These are phyloP conservation scores for Didymella keratinophila DNA, from an alignment of 2,329 filamentous ascomycete genomes.

Conservation along the genomic window DNA sequence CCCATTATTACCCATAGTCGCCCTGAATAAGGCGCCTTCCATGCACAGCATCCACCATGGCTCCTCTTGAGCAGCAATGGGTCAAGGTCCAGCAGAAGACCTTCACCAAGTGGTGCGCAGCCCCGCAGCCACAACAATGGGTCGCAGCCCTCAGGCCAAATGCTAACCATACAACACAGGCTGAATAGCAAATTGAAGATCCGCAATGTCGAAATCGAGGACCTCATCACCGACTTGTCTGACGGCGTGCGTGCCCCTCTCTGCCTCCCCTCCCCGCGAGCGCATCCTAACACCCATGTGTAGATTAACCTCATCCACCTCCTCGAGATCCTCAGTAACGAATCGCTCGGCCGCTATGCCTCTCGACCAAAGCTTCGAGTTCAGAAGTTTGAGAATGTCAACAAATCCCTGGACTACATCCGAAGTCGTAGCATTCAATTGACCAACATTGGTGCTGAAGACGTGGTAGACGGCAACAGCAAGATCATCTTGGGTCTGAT, in stretches of 20 bases:
- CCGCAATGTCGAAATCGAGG: constrained; percentile 80
- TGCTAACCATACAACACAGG: constrained; percentile 61
- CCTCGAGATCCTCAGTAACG: constrained; percentile 92
- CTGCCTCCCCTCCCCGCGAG: constrained; percentile 14
- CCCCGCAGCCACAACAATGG: constrained; percentile 20
- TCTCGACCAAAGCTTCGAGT: constrained; percentile 95
- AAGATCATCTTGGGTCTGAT: constrained; percentile 98
- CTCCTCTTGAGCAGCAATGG: constrained; percentile 68
- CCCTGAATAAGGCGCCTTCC: constrained; percentile 24
- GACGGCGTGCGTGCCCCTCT: constrained; percentile 76
- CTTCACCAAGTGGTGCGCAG: constrained; percentile 89
- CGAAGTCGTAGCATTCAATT: constrained; percentile 90
- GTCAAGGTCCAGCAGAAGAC: constrained; percentile 94
- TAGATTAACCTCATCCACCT: constrained; percentile 95
- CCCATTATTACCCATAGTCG: constrained; percentile 37
- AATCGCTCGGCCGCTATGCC: constrained; percentile 95
- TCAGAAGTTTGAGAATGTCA: constrained; percentile 97
- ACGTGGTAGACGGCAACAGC: constrained; percentile 95
- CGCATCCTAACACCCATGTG: constrained; percentile 9
- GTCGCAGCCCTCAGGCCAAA: constrained; percentile 17
- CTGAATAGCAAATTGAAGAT: constrained; percentile 92
- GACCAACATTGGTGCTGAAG: constrained; percentile 98
- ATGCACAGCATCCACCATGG: constrained; percentile 49
- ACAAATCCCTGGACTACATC: constrained; percentile 92
- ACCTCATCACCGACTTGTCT: constrained; percentile 87